Percentiles rank a stretch among this genome's conserved stretches.
Evolutionary conservation across 306 rosid genomes (phyloP).

Genomic region (Carpinus viminea): DNA sequence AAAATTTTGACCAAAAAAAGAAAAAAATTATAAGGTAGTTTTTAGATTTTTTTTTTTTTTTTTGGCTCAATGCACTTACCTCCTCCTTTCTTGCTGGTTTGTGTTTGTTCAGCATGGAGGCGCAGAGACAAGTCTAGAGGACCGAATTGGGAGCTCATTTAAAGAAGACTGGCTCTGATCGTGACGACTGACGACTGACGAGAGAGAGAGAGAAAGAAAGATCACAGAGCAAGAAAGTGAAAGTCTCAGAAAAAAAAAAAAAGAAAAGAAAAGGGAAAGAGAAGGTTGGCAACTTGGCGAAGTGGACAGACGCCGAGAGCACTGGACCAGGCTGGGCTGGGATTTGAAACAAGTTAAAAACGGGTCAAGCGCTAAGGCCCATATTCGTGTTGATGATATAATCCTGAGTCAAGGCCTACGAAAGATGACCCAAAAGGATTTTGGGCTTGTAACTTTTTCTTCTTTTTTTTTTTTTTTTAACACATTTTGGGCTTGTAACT

Average conservation of each 20-base stretch:
- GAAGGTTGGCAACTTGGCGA: too few relatives aligned
- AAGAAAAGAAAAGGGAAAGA: not conserved
- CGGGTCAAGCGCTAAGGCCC: not conserved
- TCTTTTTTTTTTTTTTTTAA: too few relatives aligned
- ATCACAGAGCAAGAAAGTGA: conserved; percentile 2
- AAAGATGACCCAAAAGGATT: not conserved
- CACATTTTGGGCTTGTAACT: not conserved
- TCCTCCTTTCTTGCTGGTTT: too few relatives aligned
- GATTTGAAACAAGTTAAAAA: not conserved
- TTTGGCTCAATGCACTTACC: too few relatives aligned
- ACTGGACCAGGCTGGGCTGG: not conserved
- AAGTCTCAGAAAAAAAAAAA: not conserved
- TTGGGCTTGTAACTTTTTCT: too few relatives aligned
- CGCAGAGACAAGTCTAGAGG: too few relatives aligned
- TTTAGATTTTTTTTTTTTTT: too few relatives aligned
- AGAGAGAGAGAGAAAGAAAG: not conserved
- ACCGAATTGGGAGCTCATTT: conserved; percentile 28
- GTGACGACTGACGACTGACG: too few relatives aligned
- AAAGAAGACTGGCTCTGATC: not conserved
- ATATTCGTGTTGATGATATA: not conserved
- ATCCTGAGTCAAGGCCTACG: not conserved
- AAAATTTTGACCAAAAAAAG: too few relatives aligned
- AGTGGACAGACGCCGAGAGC: not conserved
- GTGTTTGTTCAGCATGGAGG: too few relatives aligned
- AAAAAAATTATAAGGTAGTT: too few relatives aligned